Evolutionary conservation across 805 yeast species (phyloP).

Genomic region (Nakazawaea ambrosiae): DNA sequence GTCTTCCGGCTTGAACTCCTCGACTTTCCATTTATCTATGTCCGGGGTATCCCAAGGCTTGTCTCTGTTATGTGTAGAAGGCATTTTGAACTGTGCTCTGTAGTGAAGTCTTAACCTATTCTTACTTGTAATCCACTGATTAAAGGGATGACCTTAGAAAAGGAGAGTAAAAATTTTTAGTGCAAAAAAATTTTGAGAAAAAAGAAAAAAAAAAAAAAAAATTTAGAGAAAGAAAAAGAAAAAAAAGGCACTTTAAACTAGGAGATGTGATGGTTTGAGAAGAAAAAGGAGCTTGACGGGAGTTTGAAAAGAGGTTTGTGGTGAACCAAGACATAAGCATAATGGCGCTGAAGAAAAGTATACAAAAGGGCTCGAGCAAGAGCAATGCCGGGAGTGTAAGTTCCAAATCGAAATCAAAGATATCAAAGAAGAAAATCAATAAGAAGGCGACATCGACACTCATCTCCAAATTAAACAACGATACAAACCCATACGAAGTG

Average conservation of each 20-base stretch:
- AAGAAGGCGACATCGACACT: constrained; percentile 6
- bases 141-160: not conserved
- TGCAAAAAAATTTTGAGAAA: not conserved
- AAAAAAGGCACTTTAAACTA: constrained; percentile 3
- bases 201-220: not conserved
- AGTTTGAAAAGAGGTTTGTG: no score
- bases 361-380: constrained; percentile 13
- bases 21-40: constrained; percentile 86
- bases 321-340: no score
- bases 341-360: constrained; percentile 18
- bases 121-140: not conserved
- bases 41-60: constrained; percentile 98
- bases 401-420: no score
- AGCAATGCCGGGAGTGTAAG: no score
- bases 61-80: constrained; percentile 87
- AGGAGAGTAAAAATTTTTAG: not conserved
- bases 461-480: constrained; percentile 13
- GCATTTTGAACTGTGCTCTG: constrained; percentile 43
- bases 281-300: no score
- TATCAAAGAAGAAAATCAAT: constrained; percentile 12
- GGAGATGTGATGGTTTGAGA: no score
- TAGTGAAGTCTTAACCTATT: not conserved
- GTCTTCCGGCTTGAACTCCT: constrained; percentile 85
- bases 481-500: constrained; percentile 17
- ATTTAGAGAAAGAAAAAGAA: not conserved